Evolutionary conservation across 768 basidiomycete genomes (phyloP).

Genomic region (Mycena indigotica): DNA sequence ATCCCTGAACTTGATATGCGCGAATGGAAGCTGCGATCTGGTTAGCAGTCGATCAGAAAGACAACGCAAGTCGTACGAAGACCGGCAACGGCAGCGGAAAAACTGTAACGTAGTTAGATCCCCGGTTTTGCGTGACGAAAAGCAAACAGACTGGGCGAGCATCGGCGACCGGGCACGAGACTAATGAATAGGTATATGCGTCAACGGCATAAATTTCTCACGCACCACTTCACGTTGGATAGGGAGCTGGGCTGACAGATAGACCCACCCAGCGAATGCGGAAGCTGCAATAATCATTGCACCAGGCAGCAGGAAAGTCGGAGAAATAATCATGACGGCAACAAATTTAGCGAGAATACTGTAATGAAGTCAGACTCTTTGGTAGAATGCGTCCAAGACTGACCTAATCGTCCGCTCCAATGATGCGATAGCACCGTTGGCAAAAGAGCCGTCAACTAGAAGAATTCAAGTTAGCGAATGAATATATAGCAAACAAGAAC

Average conservation of each 20-base stretch:
- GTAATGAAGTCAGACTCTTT: neutral
- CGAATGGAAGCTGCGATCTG: constrained; percentile 40
- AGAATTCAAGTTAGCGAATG: neutral
- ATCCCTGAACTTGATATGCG: constrained; percentile 54
- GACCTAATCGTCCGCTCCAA: constrained; percentile 10
- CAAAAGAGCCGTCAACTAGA: constrained; percentile 12
- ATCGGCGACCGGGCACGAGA: constrained; percentile 21
- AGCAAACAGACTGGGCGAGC: constrained; percentile 35
- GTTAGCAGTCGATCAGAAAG: neutral
- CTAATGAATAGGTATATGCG: constrained; percentile 9
- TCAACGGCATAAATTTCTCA: too few relatives aligned
- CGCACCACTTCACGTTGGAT: constrained; percentile 61
- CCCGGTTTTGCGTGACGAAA: constrained; percentile 35
- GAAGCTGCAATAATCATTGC: constrained; percentile 39
- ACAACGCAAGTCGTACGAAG: constrained; percentile 25
- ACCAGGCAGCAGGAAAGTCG: constrained; percentile 43
- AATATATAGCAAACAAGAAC: too few relatives aligned
- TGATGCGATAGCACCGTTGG: neutral
- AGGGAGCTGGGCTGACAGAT: constrained; percentile 57
- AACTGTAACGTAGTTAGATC: constrained; percentile 23
- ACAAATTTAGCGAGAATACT: constrained; percentile 34
- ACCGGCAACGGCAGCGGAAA: constrained; percentile 55
- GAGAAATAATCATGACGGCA: constrained; percentile 40
- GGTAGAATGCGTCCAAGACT: neutral
- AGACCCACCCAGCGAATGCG: constrained; percentile 47